Base-by-base conservation (phyloP, 441 rosid genomes). In the Arabidopsis lyrata region DNA sequence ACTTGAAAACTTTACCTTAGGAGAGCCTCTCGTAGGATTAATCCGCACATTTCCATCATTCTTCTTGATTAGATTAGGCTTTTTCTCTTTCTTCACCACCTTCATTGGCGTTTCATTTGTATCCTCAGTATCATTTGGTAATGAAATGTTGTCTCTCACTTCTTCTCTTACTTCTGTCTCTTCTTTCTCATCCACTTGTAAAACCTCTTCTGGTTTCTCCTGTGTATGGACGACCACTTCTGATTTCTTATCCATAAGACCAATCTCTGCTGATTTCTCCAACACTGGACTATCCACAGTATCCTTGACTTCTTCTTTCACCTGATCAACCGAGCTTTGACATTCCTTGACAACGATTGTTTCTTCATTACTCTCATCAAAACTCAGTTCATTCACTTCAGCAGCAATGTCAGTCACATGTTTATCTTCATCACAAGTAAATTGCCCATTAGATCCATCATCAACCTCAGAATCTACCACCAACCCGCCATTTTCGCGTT, bases 1-100 rank as follows among this genome's bases (percentile, higher is more conserved):
- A 62, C 18, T 24, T 66, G 54, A 59, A 44, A 42, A 59, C 18
- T 35, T 84, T 68, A 95, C 98, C 98, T 87, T 86, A 35, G 67
- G 81, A 70, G 89, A 66, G 66, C 55, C 78, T 78, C 83, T 83
- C 14, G 63, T 72, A 74, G 49, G 81, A 80, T 75, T 80, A 63
- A 64, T 60, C 66, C 75, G 76, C 11, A 54, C 66, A 63, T 66
- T 82, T 68, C 76, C 81, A 70, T 78, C 80, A 59, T 62, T 82
- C 64, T 52, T 54, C 68, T 70, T 65, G 52, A 56, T 59, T 36
- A 75, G 44, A 56, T 50, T 83, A 58, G 2, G 61, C 34, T 78
- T 78, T 35, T 65, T 79, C 61, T 74, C 81, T 44, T 60, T 44
- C 49, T 35, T 68, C 36, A 59, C 27, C 60, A 16, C 69, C 48